phyloP scores from a whole-genome alignment of 2,329 filamentous ascomycete genomes.

The Fusarium euwallaceae region DNA sequence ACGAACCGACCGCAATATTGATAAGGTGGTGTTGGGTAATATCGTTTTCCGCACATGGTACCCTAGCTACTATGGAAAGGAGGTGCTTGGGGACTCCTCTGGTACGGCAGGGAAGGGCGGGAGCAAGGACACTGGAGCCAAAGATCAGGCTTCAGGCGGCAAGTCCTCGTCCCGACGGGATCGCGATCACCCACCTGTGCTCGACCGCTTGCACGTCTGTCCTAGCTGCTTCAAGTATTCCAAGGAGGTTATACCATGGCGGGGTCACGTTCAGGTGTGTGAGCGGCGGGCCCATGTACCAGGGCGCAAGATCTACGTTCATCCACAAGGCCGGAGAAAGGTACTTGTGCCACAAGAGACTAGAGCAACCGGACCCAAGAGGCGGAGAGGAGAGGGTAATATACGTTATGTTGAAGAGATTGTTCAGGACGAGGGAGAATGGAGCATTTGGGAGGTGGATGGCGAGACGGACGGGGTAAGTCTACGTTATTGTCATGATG shows the following conservation, averaged over 20 bases:
- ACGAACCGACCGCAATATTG: slow-evolving; percentile 79
- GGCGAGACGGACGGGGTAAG: slow-evolving; percentile 83
- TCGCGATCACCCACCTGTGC: slow-evolving; percentile 58
- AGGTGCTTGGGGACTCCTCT: slow-evolving; percentile 67
- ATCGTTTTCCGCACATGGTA: slow-evolving; percentile 92
- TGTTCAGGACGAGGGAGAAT: slow-evolving; percentile 75
- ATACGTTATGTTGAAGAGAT: slow-evolving; percentile 58
- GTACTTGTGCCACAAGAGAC: slow-evolving; percentile 54
- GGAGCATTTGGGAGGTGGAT: slow-evolving; percentile 93
- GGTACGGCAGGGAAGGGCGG: slow-evolving; percentile 47
- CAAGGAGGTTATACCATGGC: slow-evolving; percentile 70
- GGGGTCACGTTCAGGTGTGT: slow-evolving; percentile 70
- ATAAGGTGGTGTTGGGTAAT: slow-evolving; percentile 87
- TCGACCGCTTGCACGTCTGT: slow-evolving; percentile 86
- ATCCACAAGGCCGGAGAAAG: slow-evolving; percentile 62
- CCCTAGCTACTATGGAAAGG: slow-evolving; percentile 89
- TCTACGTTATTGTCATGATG: slow-evolving; percentile 27
- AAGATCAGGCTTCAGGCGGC: slow-evolving; percentile 42
- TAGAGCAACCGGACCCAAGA: slow-evolving; percentile 52
- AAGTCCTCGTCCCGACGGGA: slow-evolving; percentile 51
- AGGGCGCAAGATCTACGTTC: slow-evolving; percentile 80
- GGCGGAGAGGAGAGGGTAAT: slow-evolving; percentile 53
- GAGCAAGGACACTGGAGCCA: slow-evolving; percentile 47
- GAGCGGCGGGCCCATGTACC: slow-evolving; percentile 65
- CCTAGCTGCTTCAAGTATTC: slow-evolving; percentile 96